Conservation (phyloP, 2,329 filamentous ascomycete species). For the Plenodomus tracheiphilus region DNA sequence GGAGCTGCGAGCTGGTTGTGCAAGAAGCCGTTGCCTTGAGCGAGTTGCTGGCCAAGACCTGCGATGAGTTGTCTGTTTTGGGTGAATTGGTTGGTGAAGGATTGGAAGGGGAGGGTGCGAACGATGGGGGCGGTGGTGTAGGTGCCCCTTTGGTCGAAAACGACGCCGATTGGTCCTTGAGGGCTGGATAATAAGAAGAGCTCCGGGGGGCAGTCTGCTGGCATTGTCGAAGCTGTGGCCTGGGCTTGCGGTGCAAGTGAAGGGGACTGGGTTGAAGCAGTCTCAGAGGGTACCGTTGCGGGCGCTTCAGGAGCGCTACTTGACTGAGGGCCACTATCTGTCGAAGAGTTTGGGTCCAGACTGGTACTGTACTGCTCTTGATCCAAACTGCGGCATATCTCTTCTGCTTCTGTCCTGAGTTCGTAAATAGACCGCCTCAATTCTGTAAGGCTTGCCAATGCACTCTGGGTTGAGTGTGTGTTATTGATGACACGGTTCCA, state of each 20-base stretch:
- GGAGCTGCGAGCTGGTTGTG: slow-evolving; percentile 25
- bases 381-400: slow-evolving; percentile 25
- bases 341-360: slow-evolving; percentile 2
- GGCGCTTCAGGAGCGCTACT: slow-evolving; percentile 3
- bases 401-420: slow-evolving; percentile 30
- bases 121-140: slow-evolving; percentile 39
- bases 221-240: slow-evolving; percentile 9
- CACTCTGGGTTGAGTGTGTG: slow-evolving; percentile 23
- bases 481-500: slow-evolving; percentile 27
- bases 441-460: slow-evolving; percentile 28
- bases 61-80: slow-evolving; percentile 39
- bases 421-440: slow-evolving; percentile 33
- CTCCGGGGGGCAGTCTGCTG: slow-evolving; percentile 26
- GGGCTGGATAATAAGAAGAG: slow-evolving; percentile 43
- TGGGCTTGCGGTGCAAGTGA: slow-evolving; percentile 10
- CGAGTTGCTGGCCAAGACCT: slow-evolving; percentile 35
- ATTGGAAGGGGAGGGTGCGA: slow-evolving; percentile 31
- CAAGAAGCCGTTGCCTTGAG: slow-evolving; percentile 16
- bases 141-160: slow-evolving; percentile 41
- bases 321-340: slow-evolving; percentile 1
- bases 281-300: slow-evolving; percentile 3
- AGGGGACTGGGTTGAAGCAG: not conserved
- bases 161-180: slow-evolving; percentile 40
- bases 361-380: slow-evolving; percentile 11
- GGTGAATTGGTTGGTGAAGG: slow-evolving; percentile 39